These are phyloP conservation scores for Botrytis porri DNA, from an alignment of 2,329 filamentous ascomycete species.

Conservation along the genomic window DNA sequence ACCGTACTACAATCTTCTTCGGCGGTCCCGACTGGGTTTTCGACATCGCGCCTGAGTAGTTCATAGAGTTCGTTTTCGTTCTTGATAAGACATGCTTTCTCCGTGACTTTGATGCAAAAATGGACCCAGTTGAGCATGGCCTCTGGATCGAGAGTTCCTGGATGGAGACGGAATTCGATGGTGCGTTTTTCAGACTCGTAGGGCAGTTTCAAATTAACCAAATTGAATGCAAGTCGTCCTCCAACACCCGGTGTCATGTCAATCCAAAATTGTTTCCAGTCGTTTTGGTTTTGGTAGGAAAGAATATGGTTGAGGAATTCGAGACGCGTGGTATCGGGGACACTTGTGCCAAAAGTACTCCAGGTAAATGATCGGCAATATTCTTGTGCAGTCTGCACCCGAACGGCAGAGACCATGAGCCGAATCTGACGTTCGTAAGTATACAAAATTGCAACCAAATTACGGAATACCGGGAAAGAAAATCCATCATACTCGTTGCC, in stretches of 20 bases:
- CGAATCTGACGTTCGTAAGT: slow-evolving; percentile 34
- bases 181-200: slow-evolving; percentile 13
- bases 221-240: not conserved
- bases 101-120: slow-evolving; percentile 23
- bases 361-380: not conserved
- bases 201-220: not conserved
- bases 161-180: slow-evolving; percentile 35
- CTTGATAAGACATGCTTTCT: not conserved
- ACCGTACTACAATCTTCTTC: not conserved
- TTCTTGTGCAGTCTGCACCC: not conserved
- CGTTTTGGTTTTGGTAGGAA: not conserved
- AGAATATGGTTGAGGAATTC: slow-evolving; percentile 2
- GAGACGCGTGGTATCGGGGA: not conserved
- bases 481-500: slow-evolving; percentile 33
- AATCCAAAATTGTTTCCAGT: not conserved
- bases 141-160: slow-evolving; percentile 25
- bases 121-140: slow-evolving; percentile 27
- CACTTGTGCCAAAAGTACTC: not conserved
- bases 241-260: not conserved
- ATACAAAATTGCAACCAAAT: slow-evolving; percentile 32
- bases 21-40: not conserved
- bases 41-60: not conserved
- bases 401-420: not conserved
- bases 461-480: slow-evolving; percentile 30
- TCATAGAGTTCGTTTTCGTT: not conserved